phyloP scores from a whole-genome alignment of 192 early-diverging fungal genomes.

The Coemansia sp. region DNA sequence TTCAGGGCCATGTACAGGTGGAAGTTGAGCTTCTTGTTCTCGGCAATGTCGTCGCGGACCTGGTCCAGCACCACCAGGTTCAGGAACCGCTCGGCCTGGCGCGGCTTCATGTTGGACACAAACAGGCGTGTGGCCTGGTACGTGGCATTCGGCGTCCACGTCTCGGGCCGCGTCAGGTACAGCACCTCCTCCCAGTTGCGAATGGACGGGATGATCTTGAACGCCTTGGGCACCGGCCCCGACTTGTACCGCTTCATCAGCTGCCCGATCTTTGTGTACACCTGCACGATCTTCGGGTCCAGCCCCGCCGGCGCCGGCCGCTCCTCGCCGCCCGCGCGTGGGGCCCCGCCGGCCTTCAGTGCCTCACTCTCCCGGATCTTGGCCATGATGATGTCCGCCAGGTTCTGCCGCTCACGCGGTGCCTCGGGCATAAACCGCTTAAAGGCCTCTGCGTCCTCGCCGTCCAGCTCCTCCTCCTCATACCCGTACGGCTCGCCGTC shows the following conservation, averaged over 20 bases:
- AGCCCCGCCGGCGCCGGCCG: conserved; percentile 48
- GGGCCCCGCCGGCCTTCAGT: background rate
- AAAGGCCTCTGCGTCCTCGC: conserved; percentile 80
- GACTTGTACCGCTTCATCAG: conserved; percentile 89
- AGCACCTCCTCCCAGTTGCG: conserved; percentile 97
- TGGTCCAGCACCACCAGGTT: conserved; percentile 82
- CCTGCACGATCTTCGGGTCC: conserved; percentile 88
- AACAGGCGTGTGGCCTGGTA: conserved; percentile 96
- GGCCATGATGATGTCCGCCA: conserved; percentile 95
- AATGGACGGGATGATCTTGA: conserved; percentile 96
- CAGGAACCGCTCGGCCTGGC: conserved; percentile 90
- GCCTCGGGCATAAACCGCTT: conserved; percentile 87
- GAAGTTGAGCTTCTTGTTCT: conserved; percentile 96
- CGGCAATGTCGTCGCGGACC: conserved; percentile 91
- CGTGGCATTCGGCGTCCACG: conserved; percentile 95
- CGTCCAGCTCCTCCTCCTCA: conserved; percentile 64
- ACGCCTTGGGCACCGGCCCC: conserved; percentile 92
- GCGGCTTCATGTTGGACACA: conserved; percentile 92
- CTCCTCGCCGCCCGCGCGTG: background rate
- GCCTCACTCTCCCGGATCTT: conserved; percentile 80
- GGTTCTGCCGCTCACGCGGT: conserved; percentile 75
- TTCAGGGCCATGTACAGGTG: conserved; percentile 96
- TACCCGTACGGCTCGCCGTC: conserved; percentile 64
- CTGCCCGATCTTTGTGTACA: conserved; percentile 81
- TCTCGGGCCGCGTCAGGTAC: conserved; percentile 81